A percentile compares a stretch with the other conserved stretches of the same genome.
phyloP scores from a whole-genome alignment of 1,284 basidiomycete genomes.

The Naganishia sp. region DNA sequence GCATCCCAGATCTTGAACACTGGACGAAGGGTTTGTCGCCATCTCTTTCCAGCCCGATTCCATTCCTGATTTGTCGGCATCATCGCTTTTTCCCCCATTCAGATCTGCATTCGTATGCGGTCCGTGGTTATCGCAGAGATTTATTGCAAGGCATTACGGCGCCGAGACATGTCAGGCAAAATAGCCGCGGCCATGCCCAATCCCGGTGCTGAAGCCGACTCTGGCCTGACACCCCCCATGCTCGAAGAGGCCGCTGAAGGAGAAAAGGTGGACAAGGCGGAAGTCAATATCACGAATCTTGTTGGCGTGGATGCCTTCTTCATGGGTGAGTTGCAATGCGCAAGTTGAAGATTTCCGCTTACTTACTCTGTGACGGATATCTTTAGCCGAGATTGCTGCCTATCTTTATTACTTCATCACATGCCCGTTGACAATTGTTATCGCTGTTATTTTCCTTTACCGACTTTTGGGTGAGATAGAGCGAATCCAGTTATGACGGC shows the following conservation, averaged over 20 bases:
- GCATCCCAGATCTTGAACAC: slow-evolving; percentile 49
- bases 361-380: neutral
- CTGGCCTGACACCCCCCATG: slow-evolving; percentile 35
- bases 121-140: slow-evolving; percentile 60
- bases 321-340: slow-evolving; percentile 41
- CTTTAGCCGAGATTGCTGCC: slow-evolving; percentile 38
- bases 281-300: slow-evolving; percentile 59
- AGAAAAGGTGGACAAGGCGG: slow-evolving; percentile 39
- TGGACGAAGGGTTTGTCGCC: slow-evolving; percentile 51
- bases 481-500: slow-evolving; percentile 43
- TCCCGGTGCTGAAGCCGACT: slow-evolving; percentile 36
- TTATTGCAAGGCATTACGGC: slow-evolving; percentile 59
- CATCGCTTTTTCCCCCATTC: neutral
- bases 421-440: slow-evolving; percentile 54
- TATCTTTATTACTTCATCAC: slow-evolving; percentile 50
- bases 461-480: slow-evolving; percentile 45
- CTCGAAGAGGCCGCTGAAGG: slow-evolving; percentile 36
- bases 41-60: neutral
- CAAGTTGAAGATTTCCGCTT: neutral
- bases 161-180: slow-evolving; percentile 55
- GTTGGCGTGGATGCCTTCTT: slow-evolving; percentile 60
- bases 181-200: slow-evolving; percentile 32
- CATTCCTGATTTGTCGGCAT: neutral
- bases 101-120: slow-evolving; percentile 54
- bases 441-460: slow-evolving; percentile 57